phyloP scores from a whole-genome alignment of 495 filamentous ascomycete species.

The Bombardia bombarda region DNA sequence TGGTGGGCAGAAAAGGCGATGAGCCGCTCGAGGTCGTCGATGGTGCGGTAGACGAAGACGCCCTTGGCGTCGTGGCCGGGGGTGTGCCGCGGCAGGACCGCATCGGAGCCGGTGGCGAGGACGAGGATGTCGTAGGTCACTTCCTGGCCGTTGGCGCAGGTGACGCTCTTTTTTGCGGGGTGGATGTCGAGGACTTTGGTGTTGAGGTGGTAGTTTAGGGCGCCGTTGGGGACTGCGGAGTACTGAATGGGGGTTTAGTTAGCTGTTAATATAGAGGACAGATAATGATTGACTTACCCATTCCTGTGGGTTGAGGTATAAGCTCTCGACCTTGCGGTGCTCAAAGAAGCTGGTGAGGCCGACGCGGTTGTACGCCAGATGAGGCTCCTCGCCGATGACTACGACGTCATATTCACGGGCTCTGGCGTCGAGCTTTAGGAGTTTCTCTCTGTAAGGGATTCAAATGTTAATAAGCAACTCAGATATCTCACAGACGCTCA shows the following conservation, averaged over 20 bases:
- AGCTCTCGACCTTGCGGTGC: slow-evolving; percentile 79
- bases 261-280: too few relatives aligned
- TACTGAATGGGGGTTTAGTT: too few relatives aligned
- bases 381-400: slow-evolving; percentile 86
- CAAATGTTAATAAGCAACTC: neutral
- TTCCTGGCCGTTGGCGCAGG: slow-evolving; percentile 59
- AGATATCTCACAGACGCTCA: neutral
- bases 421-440: slow-evolving; percentile 78
- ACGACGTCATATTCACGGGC: slow-evolving; percentile 73
- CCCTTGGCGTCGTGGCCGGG: slow-evolving; percentile 81
- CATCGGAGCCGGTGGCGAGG: slow-evolving; percentile 87
- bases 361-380: slow-evolving; percentile 92
- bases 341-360: slow-evolving; percentile 92
- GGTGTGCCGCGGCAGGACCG: slow-evolving; percentile 69
- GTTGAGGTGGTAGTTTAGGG: slow-evolving; percentile 76
- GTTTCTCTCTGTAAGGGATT: slow-evolving; percentile 56
- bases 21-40: slow-evolving; percentile 73
- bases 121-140: slow-evolving; percentile 85
- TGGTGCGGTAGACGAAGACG: slow-evolving; percentile 92
- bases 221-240: slow-evolving; percentile 45
- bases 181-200: slow-evolving; percentile 70
- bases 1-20: slow-evolving; percentile 62
- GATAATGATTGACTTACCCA: slow-evolving; percentile 68
- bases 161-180: slow-evolving; percentile 54
- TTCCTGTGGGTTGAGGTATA: slow-evolving; percentile 83